Conservation (phyloP, 352 stramenopile species). For the Peronospora tabacina region DNA sequence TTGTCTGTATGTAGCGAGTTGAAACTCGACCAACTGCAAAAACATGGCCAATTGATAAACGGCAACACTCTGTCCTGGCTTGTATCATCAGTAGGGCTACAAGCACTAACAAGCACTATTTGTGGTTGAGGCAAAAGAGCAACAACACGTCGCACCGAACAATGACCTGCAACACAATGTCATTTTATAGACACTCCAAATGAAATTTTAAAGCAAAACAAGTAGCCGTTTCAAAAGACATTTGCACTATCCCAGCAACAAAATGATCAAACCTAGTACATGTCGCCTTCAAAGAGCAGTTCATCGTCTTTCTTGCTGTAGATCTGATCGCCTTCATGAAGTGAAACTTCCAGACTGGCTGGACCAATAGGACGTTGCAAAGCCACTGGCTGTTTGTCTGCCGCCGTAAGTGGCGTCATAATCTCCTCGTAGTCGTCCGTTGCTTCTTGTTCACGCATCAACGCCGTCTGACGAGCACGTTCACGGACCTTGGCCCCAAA, state of each 20-base stretch:
- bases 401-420: constrained; percentile 80
- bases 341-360: constrained; percentile 61
- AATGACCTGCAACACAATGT: constrained; percentile 79
- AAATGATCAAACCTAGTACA: constrained; percentile 57
- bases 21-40: constrained; percentile 69
- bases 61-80: constrained; percentile 93
- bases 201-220: constrained; percentile 10
- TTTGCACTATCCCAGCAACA: constrained; percentile 14
- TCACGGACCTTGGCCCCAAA: constrained; percentile 78
- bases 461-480: constrained; percentile 67
- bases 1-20: constrained; percentile 37
- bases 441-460: constrained; percentile 84
- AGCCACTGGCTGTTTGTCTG: constrained; percentile 51
- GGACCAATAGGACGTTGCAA: constrained; percentile 62
- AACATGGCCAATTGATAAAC: constrained; percentile 31
- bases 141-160: constrained; percentile 16
- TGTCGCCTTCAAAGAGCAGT: constrained; percentile 84
- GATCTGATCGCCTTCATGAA: constrained; percentile 85
- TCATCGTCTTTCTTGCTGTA: constrained; percentile 80
- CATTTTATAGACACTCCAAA: constrained; percentile 20
- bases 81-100: constrained; percentile 90
- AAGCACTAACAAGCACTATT: constrained; percentile 90
- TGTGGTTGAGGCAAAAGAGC: too few species aligned
- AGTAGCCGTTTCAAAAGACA: constrained; percentile 18
- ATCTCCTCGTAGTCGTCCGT: constrained; percentile 88